These are phyloP conservation scores for Xylaria sp. DNA, from an alignment of 2,329 filamentous ascomycete genomes.

Conservation along the genomic window DNA sequence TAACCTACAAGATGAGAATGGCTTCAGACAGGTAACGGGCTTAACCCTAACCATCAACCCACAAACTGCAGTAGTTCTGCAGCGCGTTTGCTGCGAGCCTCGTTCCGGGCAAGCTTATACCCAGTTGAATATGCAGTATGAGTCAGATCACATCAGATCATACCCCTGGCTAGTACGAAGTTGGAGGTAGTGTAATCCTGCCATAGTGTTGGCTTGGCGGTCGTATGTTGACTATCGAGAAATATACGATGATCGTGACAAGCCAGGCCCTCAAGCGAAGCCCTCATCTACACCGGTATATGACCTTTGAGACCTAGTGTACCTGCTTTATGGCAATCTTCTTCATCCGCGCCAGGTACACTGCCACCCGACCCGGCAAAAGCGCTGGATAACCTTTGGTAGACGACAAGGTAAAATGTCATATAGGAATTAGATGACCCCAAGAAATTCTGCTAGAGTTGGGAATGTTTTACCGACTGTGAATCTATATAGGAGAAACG, in stretches of 20 bases:
- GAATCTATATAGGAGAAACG: constrained; percentile 2
- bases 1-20: constrained; percentile 10
- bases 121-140: not conserved
- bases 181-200: constrained; percentile 14
- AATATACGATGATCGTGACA: not conserved
- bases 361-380: not conserved
- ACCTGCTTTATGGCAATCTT: not conserved
- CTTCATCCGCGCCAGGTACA: not conserved
- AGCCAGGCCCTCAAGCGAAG: not conserved
- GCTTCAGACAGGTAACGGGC: constrained; percentile 9
- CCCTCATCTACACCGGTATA: not conserved
- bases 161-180: constrained; percentile 2
- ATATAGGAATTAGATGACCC: not conserved
- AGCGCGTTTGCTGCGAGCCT: constrained; percentile 25
- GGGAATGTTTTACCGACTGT: constrained; percentile 22
- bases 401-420: not conserved
- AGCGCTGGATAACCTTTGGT: not conserved
- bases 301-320: not conserved
- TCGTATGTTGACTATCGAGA: constrained; percentile 10
- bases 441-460: not conserved
- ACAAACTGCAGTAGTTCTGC: constrained; percentile 4
- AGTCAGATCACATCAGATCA: constrained; percentile 28
- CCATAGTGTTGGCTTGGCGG: not conserved
- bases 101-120: constrained; percentile 14
- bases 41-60: constrained; percentile 11